Conservation (phyloP, 345 rosid species). For the Acer negundo region DNA sequence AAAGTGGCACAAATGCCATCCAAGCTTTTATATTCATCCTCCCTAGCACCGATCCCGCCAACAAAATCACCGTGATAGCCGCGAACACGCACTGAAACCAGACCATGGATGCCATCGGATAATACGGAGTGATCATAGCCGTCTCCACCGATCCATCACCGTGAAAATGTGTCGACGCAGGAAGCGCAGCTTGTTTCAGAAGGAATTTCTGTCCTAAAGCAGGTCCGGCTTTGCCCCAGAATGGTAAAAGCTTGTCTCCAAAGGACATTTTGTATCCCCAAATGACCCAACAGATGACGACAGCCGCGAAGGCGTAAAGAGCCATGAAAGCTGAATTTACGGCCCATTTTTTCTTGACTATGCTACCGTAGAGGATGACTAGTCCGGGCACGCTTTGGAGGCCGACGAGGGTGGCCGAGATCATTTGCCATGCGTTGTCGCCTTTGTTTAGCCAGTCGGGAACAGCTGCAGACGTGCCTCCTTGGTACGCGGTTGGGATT, state of each 20-base stretch:
- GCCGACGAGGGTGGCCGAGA: constrained; percentile 47
- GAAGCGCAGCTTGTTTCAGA: constrained; percentile 35
- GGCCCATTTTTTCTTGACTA: constrained; percentile 51
- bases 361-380: constrained; percentile 53
- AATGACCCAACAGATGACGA: constrained; percentile 45
- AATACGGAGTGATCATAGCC: constrained; percentile 22
- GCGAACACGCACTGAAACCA: constrained; percentile 58
- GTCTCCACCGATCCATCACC: constrained; percentile 25
- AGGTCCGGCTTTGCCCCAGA: constrained; percentile 55
- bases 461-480: constrained; percentile 27
- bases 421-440: constrained; percentile 56
- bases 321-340: constrained; percentile 61
- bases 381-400: constrained; percentile 51
- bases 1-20: constrained; percentile 57
- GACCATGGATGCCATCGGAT: constrained; percentile 53
- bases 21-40: constrained; percentile 50
- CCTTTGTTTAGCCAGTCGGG: constrained; percentile 57
- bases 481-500: constrained; percentile 40
- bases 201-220: constrained; percentile 52
- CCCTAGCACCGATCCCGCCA: constrained; percentile 51
- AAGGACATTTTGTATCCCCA: constrained; percentile 60
- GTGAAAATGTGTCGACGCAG: constrained; percentile 29
- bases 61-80: constrained; percentile 35
- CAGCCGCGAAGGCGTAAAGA: constrained; percentile 48
- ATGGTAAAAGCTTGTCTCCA: constrained; percentile 46